phyloP scores from a whole-genome alignment of 495 filamentous ascomycete species.

The Tuber aestivum region DNA sequence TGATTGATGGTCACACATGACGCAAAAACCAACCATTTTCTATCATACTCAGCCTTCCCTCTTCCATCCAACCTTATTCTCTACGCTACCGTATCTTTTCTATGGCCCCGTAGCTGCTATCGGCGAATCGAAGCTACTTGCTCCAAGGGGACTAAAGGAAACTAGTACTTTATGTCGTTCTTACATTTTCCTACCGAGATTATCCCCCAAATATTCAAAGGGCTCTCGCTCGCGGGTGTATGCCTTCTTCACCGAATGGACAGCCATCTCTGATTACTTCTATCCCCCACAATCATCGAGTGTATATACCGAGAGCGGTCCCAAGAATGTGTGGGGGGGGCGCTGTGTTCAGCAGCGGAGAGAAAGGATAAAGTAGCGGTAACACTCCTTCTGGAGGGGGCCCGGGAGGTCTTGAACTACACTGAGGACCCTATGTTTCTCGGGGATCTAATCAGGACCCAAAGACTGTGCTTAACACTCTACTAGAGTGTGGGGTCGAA shows the following conservation, averaged over 20 bases:
- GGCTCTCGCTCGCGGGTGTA: slow-evolving; percentile 10
- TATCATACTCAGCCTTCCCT: not conserved
- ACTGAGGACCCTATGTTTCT: not conserved
- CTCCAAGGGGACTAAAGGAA: not conserved
- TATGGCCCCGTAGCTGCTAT: not conserved
- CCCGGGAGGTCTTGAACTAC: not conserved
- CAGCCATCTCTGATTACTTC: slow-evolving; percentile 19
- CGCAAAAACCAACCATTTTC: not conserved
- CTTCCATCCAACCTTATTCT: not conserved
- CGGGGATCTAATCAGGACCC: not conserved
- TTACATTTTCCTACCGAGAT: slow-evolving; percentile 22
- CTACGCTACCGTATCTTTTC: not conserved
- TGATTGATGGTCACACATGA: not conserved
- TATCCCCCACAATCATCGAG: slow-evolving; percentile 14
- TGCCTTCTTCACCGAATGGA: slow-evolving; percentile 11
- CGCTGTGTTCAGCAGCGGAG: slow-evolving; percentile 6
- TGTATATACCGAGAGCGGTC: not conserved
- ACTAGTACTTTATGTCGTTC: not conserved
- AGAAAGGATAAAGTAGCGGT: not conserved
- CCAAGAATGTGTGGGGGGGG: not conserved
- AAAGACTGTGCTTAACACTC: not conserved
- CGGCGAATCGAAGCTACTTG: not conserved
- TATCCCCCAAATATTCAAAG: slow-evolving; percentile 17
- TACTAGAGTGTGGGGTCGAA: not conserved
- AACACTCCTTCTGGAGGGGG: not conserved